phyloP scores from a whole-genome alignment of 1,139 yeast genomes.

The Casaregolazyma suthepensis region DNA sequence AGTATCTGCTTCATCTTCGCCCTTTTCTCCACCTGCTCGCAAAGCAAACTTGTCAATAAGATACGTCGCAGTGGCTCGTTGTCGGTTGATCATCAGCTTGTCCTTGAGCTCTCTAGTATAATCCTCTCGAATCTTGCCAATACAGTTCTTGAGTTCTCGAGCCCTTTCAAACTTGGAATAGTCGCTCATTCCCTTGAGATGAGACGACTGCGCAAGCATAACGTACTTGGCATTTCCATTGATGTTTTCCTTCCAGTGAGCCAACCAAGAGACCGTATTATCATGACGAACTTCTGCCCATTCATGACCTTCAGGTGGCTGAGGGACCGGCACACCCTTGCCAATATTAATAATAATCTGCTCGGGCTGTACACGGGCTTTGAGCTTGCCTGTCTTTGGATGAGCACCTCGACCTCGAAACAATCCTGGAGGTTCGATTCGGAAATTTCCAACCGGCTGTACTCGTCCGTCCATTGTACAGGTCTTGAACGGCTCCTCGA shows the following conservation, averaged over 20 bases:
- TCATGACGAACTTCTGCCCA: conserved; percentile 93
- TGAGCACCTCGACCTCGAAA: conserved; percentile 97
- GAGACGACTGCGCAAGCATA: conserved; percentile 84
- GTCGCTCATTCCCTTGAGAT: conserved; percentile 87
- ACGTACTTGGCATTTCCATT: conserved; percentile 82
- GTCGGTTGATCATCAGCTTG: conserved; percentile 77
- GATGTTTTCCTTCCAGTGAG: conserved; percentile 95
- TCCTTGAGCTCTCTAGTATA: conserved; percentile 67
- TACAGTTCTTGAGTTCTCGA: conserved; percentile 67
- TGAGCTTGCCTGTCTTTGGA: conserved; percentile 85
- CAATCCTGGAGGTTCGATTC: conserved; percentile 93
- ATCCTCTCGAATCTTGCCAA: conserved; percentile 68
- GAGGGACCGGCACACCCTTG: conserved; percentile 64
- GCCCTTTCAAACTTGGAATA: conserved; percentile 91
- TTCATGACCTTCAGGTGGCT: conserved; percentile 76
- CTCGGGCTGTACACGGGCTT: conserved; percentile 72
- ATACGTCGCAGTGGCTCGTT: conserved; percentile 91
- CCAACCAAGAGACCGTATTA: conserved; percentile 90
- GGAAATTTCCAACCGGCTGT: conserved; percentile 88
- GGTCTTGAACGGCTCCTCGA: conserved; percentile 75
- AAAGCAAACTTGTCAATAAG: conserved; percentile 90
- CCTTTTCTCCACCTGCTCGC: conserved; percentile 98
- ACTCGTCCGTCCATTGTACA: conserved; percentile 81
- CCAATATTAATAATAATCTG: conserved; percentile 83
- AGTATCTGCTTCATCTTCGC: conserved; percentile 96